A percentile compares a stretch with the other conserved stretches of the same genome.
Evolutionary conservation across 805 yeast species (phyloP).

Genomic region (Teunomyces aglyptinius): DNA sequence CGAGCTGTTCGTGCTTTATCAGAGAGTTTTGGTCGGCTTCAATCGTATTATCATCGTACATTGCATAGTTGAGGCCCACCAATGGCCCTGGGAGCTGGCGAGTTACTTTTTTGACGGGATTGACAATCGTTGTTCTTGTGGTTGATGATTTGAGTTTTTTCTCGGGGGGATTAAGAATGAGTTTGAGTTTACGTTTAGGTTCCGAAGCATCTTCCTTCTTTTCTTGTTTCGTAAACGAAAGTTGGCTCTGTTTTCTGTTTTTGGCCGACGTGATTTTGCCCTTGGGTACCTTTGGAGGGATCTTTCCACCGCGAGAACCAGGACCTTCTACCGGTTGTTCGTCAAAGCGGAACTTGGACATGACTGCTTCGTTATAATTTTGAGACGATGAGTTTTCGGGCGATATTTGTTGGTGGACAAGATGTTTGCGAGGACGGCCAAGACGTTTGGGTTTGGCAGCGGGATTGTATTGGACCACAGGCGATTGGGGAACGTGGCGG

Average conservation of each 20-base stretch:
- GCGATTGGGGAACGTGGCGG: slow-evolving; percentile 1
- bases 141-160: not conserved
- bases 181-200: not conserved
- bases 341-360: slow-evolving; percentile 36
- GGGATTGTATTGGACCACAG: slow-evolving; percentile 33
- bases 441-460: slow-evolving; percentile 29
- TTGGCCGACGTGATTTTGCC: slow-evolving; percentile 28
- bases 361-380: slow-evolving; percentile 29
- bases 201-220: not conserved
- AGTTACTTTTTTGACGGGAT: slow-evolving; percentile 25
- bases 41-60: slow-evolving; percentile 37
- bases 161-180: not conserved
- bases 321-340: slow-evolving; percentile 36
- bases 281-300: slow-evolving; percentile 16
- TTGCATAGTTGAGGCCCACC: slow-evolving; percentile 31
- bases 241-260: slow-evolving; percentile 19
- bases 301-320: slow-evolving; percentile 39
- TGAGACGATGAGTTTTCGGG: slow-evolving; percentile 22
- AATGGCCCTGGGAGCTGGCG: slow-evolving; percentile 42
- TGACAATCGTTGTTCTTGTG: slow-evolving; percentile 15
- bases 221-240: not conserved
- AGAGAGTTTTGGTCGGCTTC: slow-evolving; percentile 11
- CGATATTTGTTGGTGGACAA: slow-evolving; percentile 15
- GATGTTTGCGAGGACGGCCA: slow-evolving; percentile 36
- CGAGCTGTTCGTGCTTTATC: slow-evolving; percentile 25